Evolutionary conservation across 352 stramenopile species (phyloP), one percentile per base, ranked within the genome.

Genomic region (Pythium monospermum): DNA sequence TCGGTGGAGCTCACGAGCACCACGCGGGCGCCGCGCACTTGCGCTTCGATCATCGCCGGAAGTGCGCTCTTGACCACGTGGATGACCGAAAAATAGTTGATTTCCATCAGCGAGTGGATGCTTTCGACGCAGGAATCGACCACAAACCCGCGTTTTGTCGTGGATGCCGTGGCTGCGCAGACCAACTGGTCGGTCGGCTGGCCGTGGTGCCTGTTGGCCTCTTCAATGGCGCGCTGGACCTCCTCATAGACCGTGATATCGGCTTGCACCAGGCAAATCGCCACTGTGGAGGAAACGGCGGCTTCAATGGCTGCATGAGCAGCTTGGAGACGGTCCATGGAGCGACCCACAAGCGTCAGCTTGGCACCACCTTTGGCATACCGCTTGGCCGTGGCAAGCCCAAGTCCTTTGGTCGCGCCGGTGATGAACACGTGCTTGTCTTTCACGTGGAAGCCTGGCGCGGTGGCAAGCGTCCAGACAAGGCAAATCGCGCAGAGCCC

Each of bases 81-180:
- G 25, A 95, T 61, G 38, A 78, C 77, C 27, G 82, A 82, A 53
- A 95, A 90, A 71, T 92, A 95, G 64, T 95, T 91, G 43, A 93
- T 66, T 47, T 93, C 79, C 76, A 93, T 93, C 41, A 85, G 83
- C 64, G 79, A 76, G 64, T 68, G 78, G 69, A 78, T 83, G 15
- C 89, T 63, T 37, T 57, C 69, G 39, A 91, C 62, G 30, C 89
- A 76, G 41, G 86, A 73, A 13, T 91, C 74, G 36, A 91, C 18
- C 55, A 96, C 84, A 62, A 90, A 90, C 19, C 80, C 82, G 4
- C 81, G 76, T n/a, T n/a, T n/a, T n/a, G n/a, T n/a, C 1, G 64
- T 39, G 30, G 77, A 67, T 19, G 78, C 57, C 3, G 82, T 82
- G 4, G 84, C 84, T 19, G 68, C 81, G 55, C 78, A 91, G 10